These are phyloP conservation scores for Aureobasidium sp. DNA, from an alignment of 2,329 filamentous ascomycete species.

Conservation along the genomic window DNA sequence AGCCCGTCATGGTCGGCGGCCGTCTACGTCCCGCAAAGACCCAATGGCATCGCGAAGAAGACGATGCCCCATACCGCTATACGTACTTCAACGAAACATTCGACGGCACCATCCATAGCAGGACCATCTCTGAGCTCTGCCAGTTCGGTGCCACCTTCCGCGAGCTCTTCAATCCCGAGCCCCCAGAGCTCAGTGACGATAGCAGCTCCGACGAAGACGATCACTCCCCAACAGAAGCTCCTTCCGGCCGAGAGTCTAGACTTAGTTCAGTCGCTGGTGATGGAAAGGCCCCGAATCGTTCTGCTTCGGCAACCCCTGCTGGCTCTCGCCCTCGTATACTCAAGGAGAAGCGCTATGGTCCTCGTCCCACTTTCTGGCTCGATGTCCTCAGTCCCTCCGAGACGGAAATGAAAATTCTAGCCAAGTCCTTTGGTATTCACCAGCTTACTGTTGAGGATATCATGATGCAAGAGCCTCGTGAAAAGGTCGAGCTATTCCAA, in stretches of 20 bases:
- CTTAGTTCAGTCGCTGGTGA: neutral
- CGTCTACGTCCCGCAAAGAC: constrained; percentile 68
- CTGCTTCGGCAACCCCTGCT: constrained; percentile 22
- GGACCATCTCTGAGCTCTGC: constrained; percentile 86
- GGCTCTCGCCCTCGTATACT: constrained; percentile 2
- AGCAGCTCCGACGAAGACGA: constrained; percentile 55
- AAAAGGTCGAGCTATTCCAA: constrained; percentile 95
- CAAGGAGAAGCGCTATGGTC: constrained; percentile 47
- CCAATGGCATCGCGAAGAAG: constrained; percentile 78
- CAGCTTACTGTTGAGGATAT: constrained; percentile 94
- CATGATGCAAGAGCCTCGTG: constrained; percentile 90
- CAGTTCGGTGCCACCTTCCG: constrained; percentile 76
- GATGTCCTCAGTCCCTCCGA: constrained; percentile 88
- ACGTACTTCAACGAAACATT: constrained; percentile 99
- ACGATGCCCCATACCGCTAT: constrained; percentile 87
- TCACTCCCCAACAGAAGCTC: constrained; percentile 20
- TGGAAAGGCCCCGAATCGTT: constrained; percentile 26
- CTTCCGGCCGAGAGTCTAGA: constrained; percentile 9
- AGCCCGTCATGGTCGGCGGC: constrained; percentile 86
- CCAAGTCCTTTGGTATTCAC: constrained; percentile 91
- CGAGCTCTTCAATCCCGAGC: constrained; percentile 86
- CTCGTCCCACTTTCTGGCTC: constrained; percentile 92
- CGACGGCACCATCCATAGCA: constrained; percentile 89
- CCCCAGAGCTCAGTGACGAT: constrained; percentile 63
- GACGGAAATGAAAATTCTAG: constrained; percentile 87